These are phyloP conservation scores for Boletellus ananas DNA, from an alignment of 768 basidiomycete species.

Conservation along the genomic window DNA sequence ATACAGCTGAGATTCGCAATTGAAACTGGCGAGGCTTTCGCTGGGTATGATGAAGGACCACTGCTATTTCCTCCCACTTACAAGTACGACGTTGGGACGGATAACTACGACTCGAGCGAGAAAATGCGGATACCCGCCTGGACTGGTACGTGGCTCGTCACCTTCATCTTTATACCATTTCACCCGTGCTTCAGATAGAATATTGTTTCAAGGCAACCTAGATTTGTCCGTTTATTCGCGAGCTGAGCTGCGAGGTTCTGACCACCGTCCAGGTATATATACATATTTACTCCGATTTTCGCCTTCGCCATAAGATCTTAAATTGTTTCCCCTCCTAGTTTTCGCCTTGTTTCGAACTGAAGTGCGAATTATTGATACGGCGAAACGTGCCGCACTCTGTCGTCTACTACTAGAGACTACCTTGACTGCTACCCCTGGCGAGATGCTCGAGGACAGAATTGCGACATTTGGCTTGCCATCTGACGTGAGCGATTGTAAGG, in stretches of 20 bases:
- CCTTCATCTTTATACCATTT: not conserved
- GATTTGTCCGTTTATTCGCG: conserved; percentile 78
- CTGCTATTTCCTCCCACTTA: conserved; percentile 94
- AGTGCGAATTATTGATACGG: conserved; percentile 73
- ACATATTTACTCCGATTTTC: conserved; percentile 1
- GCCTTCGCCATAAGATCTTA: not conserved
- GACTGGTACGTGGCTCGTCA: conserved; percentile 62
- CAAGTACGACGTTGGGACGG: conserved; percentile 79
- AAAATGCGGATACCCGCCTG: conserved; percentile 96
- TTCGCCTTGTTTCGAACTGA: conserved; percentile 79
- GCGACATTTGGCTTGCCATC: conserved; percentile 51
- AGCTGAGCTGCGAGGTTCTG: conserved; percentile 85
- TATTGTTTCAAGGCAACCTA: conserved; percentile 78
- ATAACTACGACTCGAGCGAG: conserved; percentile 92
- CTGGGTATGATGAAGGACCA: conserved; percentile 84
- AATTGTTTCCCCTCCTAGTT: conserved; percentile 42
- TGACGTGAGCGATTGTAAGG: conserved; percentile 34
- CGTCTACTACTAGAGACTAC: conserved; percentile 65
- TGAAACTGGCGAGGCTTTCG: conserved; percentile 68
- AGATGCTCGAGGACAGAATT: conserved; percentile 69
- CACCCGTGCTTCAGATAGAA: conserved; percentile 64
- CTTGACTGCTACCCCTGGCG: conserved; percentile 57
- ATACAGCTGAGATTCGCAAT: conserved; percentile 69
- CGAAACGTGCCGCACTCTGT: conserved; percentile 68
- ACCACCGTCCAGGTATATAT: conserved; percentile 81